These are phyloP conservation scores for Anthracocystis panici-leucophaei DNA, from an alignment of 1,284 basidiomycete species.

Conservation along the genomic window DNA sequence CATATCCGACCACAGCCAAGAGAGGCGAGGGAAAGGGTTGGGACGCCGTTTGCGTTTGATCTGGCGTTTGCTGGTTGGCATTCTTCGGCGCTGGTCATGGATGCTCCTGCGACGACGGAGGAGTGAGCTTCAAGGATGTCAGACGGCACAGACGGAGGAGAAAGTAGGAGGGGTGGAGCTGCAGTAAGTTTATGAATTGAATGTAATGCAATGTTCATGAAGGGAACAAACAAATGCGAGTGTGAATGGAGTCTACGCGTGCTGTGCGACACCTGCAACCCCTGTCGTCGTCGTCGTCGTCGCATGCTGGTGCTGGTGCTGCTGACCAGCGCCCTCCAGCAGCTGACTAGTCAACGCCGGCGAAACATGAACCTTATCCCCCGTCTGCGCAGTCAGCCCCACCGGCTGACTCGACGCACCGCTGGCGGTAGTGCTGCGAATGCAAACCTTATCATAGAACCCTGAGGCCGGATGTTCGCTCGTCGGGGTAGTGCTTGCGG, in stretches of 20 bases:
- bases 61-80: slow-evolving; percentile 55
- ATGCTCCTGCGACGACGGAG: slow-evolving; percentile 6
- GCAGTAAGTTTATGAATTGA: too few relatives aligned
- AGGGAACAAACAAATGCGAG: too few relatives aligned
- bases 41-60: slow-evolving; percentile 43
- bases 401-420: too few relatives aligned
- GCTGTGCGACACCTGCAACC: background rate
- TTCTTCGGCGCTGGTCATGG: slow-evolving; percentile 32
- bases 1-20: slow-evolving; percentile 2
- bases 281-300: background rate
- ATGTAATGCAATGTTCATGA: too few relatives aligned
- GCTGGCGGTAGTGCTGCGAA: background rate
- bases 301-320: background rate
- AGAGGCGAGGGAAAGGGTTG: background rate
- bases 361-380: background rate
- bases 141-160: too few relatives aligned
- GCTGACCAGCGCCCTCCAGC: background rate
- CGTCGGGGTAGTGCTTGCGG: slow-evolving; percentile 33
- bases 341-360: too few relatives aligned
- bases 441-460: slow-evolving; percentile 6
- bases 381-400: background rate
- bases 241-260: background rate
- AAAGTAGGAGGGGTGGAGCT: too few relatives aligned
- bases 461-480: slow-evolving; percentile 8
- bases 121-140: too few relatives aligned